Base-by-base conservation (phyloP, 129 eudicot species). In the Scalesia atractyloides region DNA sequence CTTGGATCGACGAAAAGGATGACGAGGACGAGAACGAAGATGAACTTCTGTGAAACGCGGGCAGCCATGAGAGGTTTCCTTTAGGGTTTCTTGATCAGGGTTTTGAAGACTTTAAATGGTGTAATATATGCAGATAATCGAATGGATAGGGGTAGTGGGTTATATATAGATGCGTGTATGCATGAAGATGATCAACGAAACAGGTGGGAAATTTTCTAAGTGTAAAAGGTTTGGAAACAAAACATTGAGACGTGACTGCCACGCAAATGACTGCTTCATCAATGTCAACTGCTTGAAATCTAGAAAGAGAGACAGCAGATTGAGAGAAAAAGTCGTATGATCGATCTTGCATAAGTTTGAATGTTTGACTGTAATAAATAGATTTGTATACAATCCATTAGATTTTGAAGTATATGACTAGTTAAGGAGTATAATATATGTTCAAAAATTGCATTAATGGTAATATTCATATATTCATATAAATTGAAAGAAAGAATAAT, bases 281-380 rank as follows among this genome's bases (percentile, higher is more conserved):
- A 75, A 60, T 67, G 82, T 76, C 85, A 81, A 81, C 82, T 47
- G 59, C 69, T 67, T 41, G 70, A 72, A 61, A 30, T 6, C 69
- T 30, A 60, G 69, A 64, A 58, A 49, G 64, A 70, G 63, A 36
- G 46, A 36, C 41, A 36, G 64, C 41, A 64, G 51, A 36, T 52
- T 19, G 19, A 57, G 61, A 66, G 58, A 73, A 58, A 75, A 30
- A 66, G 36, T 11, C 52, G 30, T 61, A 11, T 74, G 9, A 30
- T 24, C 7, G 64, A 17, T 62, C 59, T 50, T 76, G 44, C 64
- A 58, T 47, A 50, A n/a, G n/a, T 16, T 62, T 63, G 54, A 76
- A 68, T 59, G 50, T 49, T 76, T 77, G 62, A 77, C 52, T 34
- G 20, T 43, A 62, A 3, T 33, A 24, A 15, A 61, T 15, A 61